Conservation (phyloP, 495 filamentous ascomycete genomes). For the Podospora comata region DNA sequence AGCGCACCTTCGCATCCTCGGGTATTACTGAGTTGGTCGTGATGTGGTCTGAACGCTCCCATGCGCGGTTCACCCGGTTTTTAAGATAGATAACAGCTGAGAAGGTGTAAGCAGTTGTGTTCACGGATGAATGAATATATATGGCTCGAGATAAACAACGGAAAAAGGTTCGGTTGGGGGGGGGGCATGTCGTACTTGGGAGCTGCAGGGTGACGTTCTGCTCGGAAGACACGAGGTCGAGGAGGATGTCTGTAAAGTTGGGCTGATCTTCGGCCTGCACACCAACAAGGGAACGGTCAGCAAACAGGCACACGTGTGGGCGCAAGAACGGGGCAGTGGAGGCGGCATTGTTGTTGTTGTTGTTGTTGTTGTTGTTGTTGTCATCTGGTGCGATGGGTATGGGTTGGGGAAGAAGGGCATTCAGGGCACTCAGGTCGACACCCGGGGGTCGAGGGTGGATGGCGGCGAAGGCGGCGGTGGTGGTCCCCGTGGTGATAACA, state of each 20-base stretch:
- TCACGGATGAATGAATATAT: neutral
- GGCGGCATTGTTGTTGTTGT: neutral
- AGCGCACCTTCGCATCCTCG: slow-evolving; percentile 83
- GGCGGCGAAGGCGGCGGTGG: neutral
- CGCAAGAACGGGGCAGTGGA: neutral
- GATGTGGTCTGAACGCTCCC: slow-evolving; percentile 74
- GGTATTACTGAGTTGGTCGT: slow-evolving; percentile 64
- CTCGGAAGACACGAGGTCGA: slow-evolving; percentile 86
- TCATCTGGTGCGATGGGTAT: neutral
- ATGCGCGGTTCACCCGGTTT: slow-evolving; percentile 89
- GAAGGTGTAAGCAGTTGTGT: slow-evolving; percentile 18
- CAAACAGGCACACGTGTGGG: slow-evolving; percentile 18
- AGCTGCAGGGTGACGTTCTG: slow-evolving; percentile 78
- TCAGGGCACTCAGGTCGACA: neutral
- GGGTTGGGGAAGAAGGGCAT: neutral
- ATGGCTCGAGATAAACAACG: neutral
- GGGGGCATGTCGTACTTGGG: slow-evolving; percentile 62
- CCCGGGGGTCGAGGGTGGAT: neutral
- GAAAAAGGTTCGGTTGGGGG: neutral
- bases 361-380: neutral
- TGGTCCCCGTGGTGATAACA: slow-evolving; percentile 24
- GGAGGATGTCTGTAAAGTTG: slow-evolving; percentile 83
- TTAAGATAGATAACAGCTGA: slow-evolving; percentile 96
- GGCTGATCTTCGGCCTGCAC: slow-evolving; percentile 83
- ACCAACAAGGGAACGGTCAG: slow-evolving; percentile 10